phyloP scores from a whole-genome alignment of 208 protist genomes.

The Blastocrithidia nonstop region DNA sequence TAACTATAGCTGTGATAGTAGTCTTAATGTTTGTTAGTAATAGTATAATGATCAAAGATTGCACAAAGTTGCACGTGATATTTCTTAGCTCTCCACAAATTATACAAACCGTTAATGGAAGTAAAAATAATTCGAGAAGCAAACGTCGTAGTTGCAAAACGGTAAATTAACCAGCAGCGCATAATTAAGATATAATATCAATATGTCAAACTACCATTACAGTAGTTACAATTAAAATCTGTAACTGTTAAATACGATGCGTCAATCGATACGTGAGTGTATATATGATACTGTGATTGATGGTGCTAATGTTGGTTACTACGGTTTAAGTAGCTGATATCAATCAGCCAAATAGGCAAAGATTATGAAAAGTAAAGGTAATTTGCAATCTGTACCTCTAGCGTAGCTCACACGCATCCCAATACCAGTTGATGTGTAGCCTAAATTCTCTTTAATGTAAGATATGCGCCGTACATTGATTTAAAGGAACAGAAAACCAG shows the following conservation, averaged over 20 bases:
- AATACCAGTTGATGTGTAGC: constrained; percentile 70
- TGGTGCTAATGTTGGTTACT: constrained; percentile 76
- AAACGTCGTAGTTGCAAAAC: constrained; percentile 14
- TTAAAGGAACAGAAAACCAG: constrained; percentile 17
- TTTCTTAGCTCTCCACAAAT: too few relatives aligned
- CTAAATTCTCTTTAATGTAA: constrained; percentile 72
- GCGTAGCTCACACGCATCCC: constrained; percentile 31
- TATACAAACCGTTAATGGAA: too few relatives aligned
- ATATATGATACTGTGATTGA: constrained; percentile 74
- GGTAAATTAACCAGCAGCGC: too few relatives aligned
- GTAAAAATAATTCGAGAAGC: too few relatives aligned
- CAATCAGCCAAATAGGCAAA: constrained; percentile 53
- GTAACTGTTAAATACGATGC: constrained; percentile 37
- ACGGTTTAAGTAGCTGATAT: constrained; percentile 69
- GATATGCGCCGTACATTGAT: constrained; percentile 23
- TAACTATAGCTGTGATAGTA: constrained; percentile 2
- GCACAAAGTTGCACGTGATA: too few relatives aligned
- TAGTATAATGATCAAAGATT: too few relatives aligned
- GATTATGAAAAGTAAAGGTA: constrained; percentile 63
- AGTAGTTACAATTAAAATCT: too few relatives aligned
- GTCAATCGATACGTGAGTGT: constrained; percentile 10
- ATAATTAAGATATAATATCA: too few relatives aligned
- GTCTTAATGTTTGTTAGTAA: too few relatives aligned
- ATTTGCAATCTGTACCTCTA: constrained; percentile 47
- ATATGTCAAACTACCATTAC: too few relatives aligned